Base-by-base conservation (phyloP, 2,329 filamentous ascomycete species). In the Saccharata proteae region DNA sequence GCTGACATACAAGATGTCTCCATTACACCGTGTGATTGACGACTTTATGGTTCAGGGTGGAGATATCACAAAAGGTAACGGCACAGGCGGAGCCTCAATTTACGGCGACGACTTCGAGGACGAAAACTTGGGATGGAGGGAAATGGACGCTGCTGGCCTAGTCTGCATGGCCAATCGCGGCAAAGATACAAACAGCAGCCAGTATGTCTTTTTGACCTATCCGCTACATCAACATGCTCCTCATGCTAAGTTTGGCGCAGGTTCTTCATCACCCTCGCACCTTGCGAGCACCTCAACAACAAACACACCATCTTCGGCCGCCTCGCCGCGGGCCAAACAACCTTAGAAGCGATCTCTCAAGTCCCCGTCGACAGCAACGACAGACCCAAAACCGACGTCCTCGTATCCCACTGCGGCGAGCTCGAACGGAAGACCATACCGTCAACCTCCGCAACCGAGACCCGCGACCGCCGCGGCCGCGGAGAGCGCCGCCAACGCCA, bases 1-100 rank as follows among this genome's bases (percentile, higher is more conserved):
- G 8, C 39, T 59, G 27, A 51, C 47, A 14, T 61, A 59, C 43
- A 52, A 51, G 23, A 40, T 46, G 26, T 44, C 47, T 4, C 52
- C 54, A 12, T 57, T 60, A 40, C 57, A 59, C 38, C 46, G 57
- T 8, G 45, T 61, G 27, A 59, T 61, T 33, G 54, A 59, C 38
- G 54, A 58, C 23, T 61, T 61, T 43, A 61, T 61, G 57, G 43
- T 60, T 3, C 58, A 61, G 43, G 58, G 57, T 26, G 58, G 58
- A 12, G 58, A 61, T 36, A 58, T 59, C 17, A 55, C 47, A 3
- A 48, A 50, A 16, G 51, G 53, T 29, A 49, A 61, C 34, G 58
- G 58, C 9, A 60, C 57, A 1, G 58, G 58, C 26, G 54, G 52
- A 8, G 38, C 38, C 20, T 57, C 54, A 34, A 58, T 60, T 21